Conservation (phyloP, 2,329 filamentous ascomycete genomes). For the Pleurostoma richardsiae region DNA sequence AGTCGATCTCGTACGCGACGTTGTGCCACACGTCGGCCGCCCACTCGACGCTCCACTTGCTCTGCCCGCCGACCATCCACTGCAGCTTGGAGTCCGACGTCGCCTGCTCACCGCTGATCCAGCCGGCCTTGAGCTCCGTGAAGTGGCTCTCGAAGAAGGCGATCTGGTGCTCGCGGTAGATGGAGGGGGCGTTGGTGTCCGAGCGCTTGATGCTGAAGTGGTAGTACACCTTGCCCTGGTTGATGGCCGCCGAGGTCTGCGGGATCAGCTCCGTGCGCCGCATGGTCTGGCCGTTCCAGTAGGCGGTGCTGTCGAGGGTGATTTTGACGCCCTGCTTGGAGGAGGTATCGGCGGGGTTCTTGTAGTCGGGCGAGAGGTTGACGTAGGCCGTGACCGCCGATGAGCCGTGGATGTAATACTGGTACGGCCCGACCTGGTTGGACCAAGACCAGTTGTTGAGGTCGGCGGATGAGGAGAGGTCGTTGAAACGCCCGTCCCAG, state of each 20-base stretch:
- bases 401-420: conserved; percentile 67
- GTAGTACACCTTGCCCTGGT: conserved; percentile 58
- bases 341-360: conserved; percentile 54
- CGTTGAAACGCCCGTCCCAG: conserved; percentile 59
- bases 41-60: conserved; percentile 55
- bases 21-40: conserved; percentile 64
- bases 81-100: conserved; percentile 43
- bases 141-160: conserved; percentile 60
- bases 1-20: conserved; percentile 66
- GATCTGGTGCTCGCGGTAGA: conserved; percentile 58
- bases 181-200: conserved; percentile 50
- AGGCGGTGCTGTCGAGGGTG: conserved; percentile 53
- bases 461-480: conserved; percentile 41
- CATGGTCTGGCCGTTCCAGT: conserved; percentile 66
- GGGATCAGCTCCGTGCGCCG: conserved; percentile 66
- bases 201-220: conserved; percentile 60
- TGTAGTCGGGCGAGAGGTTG: conserved; percentile 49
- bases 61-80: conserved; percentile 54
- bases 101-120: conserved; percentile 35
- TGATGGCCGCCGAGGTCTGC: conserved; percentile 57
- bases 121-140: conserved; percentile 64
- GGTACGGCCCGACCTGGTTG: conserved; percentile 59
- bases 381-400: conserved; percentile 50
- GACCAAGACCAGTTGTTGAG: conserved; percentile 57
- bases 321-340: conserved; percentile 60